Percentiles rank a stretch among this genome's conserved stretches.
These are phyloP conservation scores for Glycyrrhiza uralensis DNA, from an alignment of 306 rosid species.

Conservation along the genomic window DNA sequence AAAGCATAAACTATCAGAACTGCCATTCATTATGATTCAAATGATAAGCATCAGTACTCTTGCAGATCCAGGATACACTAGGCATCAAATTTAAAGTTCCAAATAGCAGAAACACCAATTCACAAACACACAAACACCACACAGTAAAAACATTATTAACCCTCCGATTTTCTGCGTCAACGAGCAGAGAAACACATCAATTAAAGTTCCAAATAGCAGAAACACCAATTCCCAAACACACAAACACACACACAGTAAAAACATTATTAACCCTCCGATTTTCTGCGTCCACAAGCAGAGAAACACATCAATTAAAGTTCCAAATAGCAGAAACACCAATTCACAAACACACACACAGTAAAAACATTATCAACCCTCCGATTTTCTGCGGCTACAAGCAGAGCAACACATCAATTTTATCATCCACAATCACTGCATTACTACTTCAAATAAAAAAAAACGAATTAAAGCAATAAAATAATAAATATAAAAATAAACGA, in stretches of 20 bases:
- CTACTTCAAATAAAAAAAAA: background rate
- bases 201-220: constrained; percentile 4
- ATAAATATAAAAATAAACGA: background rate
- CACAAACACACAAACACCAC: background rate
- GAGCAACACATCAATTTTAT: background rate
- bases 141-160: background rate
- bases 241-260: background rate
- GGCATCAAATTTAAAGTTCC: background rate
- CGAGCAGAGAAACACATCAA: background rate
- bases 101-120: constrained; percentile 15
- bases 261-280: background rate
- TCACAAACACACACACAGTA: background rate
- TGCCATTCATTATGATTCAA: background rate
- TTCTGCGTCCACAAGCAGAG: background rate
- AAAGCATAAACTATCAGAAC: background rate
- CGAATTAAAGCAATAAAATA: background rate
- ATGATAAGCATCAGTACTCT: background rate
- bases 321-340: constrained; percentile 14
- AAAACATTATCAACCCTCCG: background rate
- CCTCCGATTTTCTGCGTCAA: background rate
- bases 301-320: background rate
- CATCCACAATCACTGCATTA: background rate
- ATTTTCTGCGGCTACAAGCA: background rate
- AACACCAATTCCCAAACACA: background rate
- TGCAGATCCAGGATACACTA: constrained; percentile 12